Evolutionary conservation across 257 asterid species (phyloP).

Genomic region (Capsicum pubescens): DNA sequence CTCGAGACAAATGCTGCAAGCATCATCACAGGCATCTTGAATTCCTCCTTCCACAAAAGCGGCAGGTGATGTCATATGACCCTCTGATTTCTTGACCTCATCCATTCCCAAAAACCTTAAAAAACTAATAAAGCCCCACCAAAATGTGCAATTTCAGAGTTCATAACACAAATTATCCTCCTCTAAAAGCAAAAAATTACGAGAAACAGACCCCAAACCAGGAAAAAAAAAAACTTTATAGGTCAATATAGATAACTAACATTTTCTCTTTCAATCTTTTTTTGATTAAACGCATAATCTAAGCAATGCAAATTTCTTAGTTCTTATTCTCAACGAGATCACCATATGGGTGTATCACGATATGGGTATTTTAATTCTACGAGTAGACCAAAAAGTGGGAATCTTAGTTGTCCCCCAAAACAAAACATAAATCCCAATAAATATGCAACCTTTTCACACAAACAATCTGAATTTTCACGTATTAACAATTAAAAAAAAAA

Average conservation of each 20-base stretch:
- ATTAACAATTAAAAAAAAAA: not conserved
- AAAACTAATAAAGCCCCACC: constrained; percentile 22
- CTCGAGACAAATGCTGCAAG: constrained; percentile 98
- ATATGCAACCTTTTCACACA: not conserved
- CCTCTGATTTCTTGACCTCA: constrained; percentile 58
- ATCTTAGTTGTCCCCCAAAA: not conserved
- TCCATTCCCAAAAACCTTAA: constrained; percentile 55
- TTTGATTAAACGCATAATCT: not conserved
- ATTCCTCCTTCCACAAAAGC: constrained; percentile 98
- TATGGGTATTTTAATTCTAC: not conserved
- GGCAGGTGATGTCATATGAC: constrained; percentile 74
- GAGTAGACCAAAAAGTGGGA: not conserved
- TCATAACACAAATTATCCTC: not conserved
- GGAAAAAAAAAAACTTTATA: not conserved
- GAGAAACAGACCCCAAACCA: not conserved
- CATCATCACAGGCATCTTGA: constrained; percentile 91
- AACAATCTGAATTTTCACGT: not conserved
- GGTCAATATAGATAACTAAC: not conserved
- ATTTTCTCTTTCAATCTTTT: not conserved
- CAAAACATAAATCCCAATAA: not conserved
- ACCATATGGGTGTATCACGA: not conserved
- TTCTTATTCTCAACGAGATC: not conserved
- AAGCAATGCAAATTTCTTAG: not conserved
- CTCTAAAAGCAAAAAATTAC: not conserved
- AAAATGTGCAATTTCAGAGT: constrained; percentile 16